Conservation (phyloP, 106 monocot species). For the Hemerocallis citrina region DNA sequence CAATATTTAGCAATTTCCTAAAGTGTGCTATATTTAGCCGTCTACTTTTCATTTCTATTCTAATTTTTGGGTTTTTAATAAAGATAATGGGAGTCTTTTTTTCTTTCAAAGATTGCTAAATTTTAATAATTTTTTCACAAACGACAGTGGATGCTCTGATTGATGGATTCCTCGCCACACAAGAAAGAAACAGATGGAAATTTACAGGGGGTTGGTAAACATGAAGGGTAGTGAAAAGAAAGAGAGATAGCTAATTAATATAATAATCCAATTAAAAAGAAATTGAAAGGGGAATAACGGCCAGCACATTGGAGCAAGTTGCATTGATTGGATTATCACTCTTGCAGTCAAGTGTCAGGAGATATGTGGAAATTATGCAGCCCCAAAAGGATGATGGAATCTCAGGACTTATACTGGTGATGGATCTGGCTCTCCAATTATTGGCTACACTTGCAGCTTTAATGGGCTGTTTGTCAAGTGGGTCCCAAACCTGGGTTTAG, state of each 20-base stretch:
- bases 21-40: no score
- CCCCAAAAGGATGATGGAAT: slow-evolving; percentile 6
- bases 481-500: no score
- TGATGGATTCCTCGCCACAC: slow-evolving; percentile 6
- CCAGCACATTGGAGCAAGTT: slow-evolving; percentile 7
- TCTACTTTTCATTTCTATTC: no score
- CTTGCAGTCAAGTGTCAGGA: slow-evolving; percentile 1
- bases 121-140: no score
- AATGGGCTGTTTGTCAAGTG: neutral
- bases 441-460: slow-evolving; percentile 2
- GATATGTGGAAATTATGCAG: slow-evolving; percentile 8
- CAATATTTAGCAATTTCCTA: no score
- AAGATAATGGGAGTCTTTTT: no score
- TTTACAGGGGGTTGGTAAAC: neutral
- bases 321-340: neutral
- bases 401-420: neutral
- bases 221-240: neutral
- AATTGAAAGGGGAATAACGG: neutral
- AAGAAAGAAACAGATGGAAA: neutral
- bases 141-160: no score
- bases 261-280: neutral
- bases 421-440: slow-evolving; percentile 3
- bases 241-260: no score
- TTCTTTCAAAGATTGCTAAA: no score
- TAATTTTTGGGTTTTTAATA: no score